These are phyloP conservation scores for Kwoniella shivajii DNA, from an alignment of 1,284 basidiomycete genomes.

Conservation along the genomic window DNA sequence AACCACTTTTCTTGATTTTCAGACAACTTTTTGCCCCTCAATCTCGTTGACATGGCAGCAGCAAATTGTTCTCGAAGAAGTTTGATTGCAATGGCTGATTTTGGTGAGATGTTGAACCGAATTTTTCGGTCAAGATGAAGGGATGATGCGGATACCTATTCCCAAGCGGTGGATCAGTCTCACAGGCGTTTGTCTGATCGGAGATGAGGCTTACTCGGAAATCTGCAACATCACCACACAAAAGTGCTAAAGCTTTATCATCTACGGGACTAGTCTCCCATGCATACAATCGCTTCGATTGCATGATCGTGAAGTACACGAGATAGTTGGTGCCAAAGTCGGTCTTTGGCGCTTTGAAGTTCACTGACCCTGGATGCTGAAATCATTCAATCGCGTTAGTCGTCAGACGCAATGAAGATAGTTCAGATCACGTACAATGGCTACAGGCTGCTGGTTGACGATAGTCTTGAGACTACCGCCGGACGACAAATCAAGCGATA, in stretches of 20 bases:
- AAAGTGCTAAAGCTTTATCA: slow-evolving; percentile 75
- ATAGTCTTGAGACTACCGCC: slow-evolving; percentile 73
- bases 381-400: not conserved
- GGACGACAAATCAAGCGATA: slow-evolving; percentile 64
- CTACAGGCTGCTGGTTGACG: slow-evolving; percentile 77
- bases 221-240: slow-evolving; percentile 85
- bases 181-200: not conserved
- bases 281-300: slow-evolving; percentile 69
- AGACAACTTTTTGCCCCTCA: slow-evolving; percentile 64
- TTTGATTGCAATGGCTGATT: slow-evolving; percentile 78
- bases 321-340: slow-evolving; percentile 77
- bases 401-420: not conserved
- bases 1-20: slow-evolving; percentile 69
- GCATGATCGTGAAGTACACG: slow-evolving; percentile 84
- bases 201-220: slow-evolving; percentile 66
- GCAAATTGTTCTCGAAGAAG: slow-evolving; percentile 70
- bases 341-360: slow-evolving; percentile 67
- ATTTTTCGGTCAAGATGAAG: slow-evolving; percentile 85
- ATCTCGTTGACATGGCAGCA: slow-evolving; percentile 62
- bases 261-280: slow-evolving; percentile 94
- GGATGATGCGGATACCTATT: slow-evolving; percentile 70
- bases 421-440: slow-evolving; percentile 40
- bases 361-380: slow-evolving; percentile 91
- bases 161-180: not conserved
- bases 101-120: slow-evolving; percentile 70